Conservation (phyloP, 305 asterid species). For the Fraxinus velutina region DNA sequence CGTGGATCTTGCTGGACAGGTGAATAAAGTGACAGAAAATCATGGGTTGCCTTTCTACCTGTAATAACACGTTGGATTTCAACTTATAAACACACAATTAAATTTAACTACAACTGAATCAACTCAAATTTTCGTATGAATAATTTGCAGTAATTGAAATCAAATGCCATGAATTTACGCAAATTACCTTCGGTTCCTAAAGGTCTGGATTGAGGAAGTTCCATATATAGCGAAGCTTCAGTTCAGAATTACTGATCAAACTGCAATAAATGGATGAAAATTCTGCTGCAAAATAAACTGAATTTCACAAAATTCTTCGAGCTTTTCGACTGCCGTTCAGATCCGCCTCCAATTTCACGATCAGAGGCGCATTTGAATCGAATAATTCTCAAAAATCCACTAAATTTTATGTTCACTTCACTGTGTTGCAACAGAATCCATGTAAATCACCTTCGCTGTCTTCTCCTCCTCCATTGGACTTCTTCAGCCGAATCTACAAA, state of each 20-base stretch:
- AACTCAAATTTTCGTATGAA: not conserved
- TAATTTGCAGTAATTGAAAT: not conserved
- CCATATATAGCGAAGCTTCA: constrained; percentile 40
- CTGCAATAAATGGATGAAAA: not conserved
- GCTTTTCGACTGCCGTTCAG: constrained; percentile 25
- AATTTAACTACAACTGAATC: constrained; percentile 12
- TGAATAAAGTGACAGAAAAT: constrained; percentile 83
- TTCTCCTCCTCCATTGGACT: not conserved
- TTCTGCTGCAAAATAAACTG: constrained; percentile 10
- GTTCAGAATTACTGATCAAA: not conserved
- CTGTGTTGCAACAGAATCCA: not conserved
- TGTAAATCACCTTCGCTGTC: constrained; percentile 19
- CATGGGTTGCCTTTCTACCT: constrained; percentile 90
- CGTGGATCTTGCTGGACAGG: constrained; percentile 80
- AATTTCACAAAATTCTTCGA: constrained; percentile 8
- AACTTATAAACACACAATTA: no score
- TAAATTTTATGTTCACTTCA: constrained; percentile 3
- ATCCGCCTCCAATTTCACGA: constrained; percentile 53
- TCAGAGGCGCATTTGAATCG: constrained; percentile 43
- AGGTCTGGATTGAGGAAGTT: constrained; percentile 65
- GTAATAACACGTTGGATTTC: constrained; percentile 3
- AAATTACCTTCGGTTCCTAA: constrained; percentile 58
- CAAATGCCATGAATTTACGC: not conserved
- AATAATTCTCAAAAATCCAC: constrained; percentile 17
- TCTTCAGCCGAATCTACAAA: constrained; percentile 28